A percentile compares a stretch with the other conserved stretches of the same genome.
These are phyloP conservation scores for Adiantum capillusveneris DNA, from an alignment of 75 land plant genomes.

Conservation along the genomic window DNA sequence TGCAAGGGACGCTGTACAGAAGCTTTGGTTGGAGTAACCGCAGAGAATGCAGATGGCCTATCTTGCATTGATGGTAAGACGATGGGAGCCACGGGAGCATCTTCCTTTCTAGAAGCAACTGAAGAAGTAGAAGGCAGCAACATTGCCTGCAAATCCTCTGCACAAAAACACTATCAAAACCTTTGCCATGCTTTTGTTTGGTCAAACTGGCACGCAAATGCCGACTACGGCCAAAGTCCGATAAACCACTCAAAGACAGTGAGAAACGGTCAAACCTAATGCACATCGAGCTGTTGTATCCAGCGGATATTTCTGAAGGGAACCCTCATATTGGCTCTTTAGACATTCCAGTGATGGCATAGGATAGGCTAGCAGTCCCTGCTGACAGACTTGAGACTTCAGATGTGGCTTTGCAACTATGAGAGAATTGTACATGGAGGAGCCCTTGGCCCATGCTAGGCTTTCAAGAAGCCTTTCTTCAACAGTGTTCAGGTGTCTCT, in stretches of 20 bases:
- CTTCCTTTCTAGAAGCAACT: no score
- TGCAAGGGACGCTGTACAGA: constrained; percentile 64
- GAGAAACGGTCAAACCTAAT: background rate
- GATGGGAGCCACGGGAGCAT: background rate
- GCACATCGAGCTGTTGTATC: background rate
- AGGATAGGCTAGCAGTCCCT: constrained; percentile 26
- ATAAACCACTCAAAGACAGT: no score
- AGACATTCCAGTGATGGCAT: constrained; percentile 29
- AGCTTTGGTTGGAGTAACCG: constrained; percentile 28
- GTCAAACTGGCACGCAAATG: no score
- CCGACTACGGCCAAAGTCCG: no score
- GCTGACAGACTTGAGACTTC: constrained; percentile 15
- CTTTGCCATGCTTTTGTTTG: no score
- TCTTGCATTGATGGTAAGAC: constrained; percentile 83
- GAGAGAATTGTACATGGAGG: constrained; percentile 34
- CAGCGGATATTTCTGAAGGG: no score
- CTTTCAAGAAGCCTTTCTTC: constrained; percentile 28
- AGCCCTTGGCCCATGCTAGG: constrained; percentile 35
- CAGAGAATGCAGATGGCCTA: constrained; percentile 39
- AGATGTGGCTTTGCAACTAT: constrained; percentile 24
- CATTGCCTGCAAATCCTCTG: no score
- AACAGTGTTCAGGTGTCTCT: constrained; percentile 33
- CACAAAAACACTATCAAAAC: no score
- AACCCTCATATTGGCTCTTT: background rate
- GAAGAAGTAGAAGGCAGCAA: no score